Percentiles rank a stretch among this genome's conserved stretches.
Evolutionary conservation across 2,329 filamentous ascomycete genomes (phyloP).

Genomic region (Alternaria sp.): DNA sequence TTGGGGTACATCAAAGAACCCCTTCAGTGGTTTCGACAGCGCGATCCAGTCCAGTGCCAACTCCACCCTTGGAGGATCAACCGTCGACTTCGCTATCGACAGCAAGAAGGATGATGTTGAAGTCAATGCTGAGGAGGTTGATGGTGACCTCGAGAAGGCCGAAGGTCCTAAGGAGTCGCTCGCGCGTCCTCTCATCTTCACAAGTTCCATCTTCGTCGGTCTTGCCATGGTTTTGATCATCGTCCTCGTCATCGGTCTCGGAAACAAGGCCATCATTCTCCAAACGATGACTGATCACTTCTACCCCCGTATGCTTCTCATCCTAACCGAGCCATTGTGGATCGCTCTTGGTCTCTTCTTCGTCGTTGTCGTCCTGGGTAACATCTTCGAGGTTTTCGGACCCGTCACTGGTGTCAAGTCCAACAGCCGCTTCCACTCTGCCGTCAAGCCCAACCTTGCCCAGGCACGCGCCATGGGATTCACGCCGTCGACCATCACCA

Average conservation of each 20-base stretch:
- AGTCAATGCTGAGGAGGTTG: conserved; percentile 27
- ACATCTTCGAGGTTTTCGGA: conserved; percentile 67
- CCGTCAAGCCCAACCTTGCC: conserved; percentile 47
- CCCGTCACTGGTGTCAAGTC: conserved; percentile 73
- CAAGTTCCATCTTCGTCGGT: conserved; percentile 63
- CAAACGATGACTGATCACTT: conserved; percentile 60
- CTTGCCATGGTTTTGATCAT: conserved; percentile 60
- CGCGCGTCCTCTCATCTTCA: conserved; percentile 55
- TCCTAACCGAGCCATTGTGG: conserved; percentile 53
- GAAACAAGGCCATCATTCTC: conserved; percentile 60
- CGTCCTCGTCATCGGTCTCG: conserved; percentile 60
- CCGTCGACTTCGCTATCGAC: conserved; percentile 13
- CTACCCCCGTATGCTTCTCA: conserved; percentile 61
- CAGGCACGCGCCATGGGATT: conserved; percentile 63
- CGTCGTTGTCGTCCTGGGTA: conserved; percentile 15
- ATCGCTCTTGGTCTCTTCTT: conserved; percentile 60
- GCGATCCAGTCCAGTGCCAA: conserved; percentile 29
- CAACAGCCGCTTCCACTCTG: conserved; percentile 84
- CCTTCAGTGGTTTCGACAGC: conserved; percentile 53
- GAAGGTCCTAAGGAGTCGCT: conserved; percentile 47
- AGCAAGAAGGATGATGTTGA: conserved; percentile 15
- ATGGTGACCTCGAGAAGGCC: conserved; percentile 38
- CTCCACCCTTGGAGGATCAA: conserved; percentile 37
- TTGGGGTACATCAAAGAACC: conserved; percentile 57
- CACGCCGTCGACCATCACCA: conserved; percentile 68